Base-by-base conservation (phyloP, 495 filamentous ascomycete genomes). In the Penicillium angulare region DNA sequence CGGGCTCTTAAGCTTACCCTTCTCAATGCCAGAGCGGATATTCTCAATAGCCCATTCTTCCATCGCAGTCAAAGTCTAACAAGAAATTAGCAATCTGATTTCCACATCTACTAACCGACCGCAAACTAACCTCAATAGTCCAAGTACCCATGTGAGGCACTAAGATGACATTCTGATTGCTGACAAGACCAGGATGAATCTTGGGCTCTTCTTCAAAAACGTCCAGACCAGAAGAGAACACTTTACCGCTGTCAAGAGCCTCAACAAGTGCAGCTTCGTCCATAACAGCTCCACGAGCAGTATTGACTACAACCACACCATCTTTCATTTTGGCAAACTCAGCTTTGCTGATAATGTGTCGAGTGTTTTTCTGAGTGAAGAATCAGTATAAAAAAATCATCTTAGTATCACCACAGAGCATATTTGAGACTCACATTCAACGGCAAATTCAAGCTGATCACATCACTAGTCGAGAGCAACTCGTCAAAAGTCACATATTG, bases 391-490 rank as follows among this genome's bases (percentile, higher is more conserved):
- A 32, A 33, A 23, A n/a, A 5, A 9, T 15, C 9, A 17, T 5
- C 22, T 33, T 2, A 5, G 5, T 13, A 21, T 8, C 9, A 31
- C 5, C 27, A 2, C 8, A 31, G 13, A 2, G 27, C 13, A 2
- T 2, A 9, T 18, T 51, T 43, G 32, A 7, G 7, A 74, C 79
- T 72, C 57, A 88, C 85, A 68, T 89, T 90, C 63, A 90, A 69
- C 10, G 86, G 86, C 55, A 89, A 63, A 63, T 90, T 90, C 74
- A 92, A 63, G 63, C 85, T 88, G 39, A 92, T 63, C 26, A 91
- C 86, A 69, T 92, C 88, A 63, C 83, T 86, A 47, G 62, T 76
- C 18, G 59, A 61, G 45, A 91, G 66, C 51, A 91, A 61, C 48
- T 84, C 79, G 34, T 89, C 86, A 56, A 90, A 88, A 13, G 73